A percentile compares a stretch with the other conserved stretches of the same genome.
phyloP scores from a whole-genome alignment of 2,329 filamentous ascomycete species.

The Metarhizium humberi region DNA sequence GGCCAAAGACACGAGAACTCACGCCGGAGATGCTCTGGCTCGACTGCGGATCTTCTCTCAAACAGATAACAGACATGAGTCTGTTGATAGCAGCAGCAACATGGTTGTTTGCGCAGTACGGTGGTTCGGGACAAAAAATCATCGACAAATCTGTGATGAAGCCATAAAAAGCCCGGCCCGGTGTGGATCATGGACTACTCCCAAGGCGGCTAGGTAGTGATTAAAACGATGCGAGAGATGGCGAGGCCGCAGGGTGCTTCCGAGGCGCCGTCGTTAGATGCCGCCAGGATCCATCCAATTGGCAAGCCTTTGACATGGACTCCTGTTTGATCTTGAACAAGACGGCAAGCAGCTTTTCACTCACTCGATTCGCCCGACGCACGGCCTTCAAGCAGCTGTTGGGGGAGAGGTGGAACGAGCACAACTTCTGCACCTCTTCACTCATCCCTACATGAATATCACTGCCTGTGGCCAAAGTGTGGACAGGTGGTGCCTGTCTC shows the following conservation, averaged over 20 bases:
- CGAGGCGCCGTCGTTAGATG: conserved; percentile 14
- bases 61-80: not conserved
- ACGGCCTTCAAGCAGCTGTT: not conserved
- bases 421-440: not conserved
- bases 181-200: conserved; percentile 5
- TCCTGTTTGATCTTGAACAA: conserved; percentile 1
- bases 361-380: not conserved
- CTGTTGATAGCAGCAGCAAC: not conserved
- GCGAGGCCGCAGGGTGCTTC: conserved; percentile 11
- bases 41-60: not conserved
- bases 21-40: not conserved
- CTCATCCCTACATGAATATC: not conserved
- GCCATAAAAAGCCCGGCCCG: conserved; percentile 2
- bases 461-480: not conserved
- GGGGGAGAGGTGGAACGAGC: conserved; percentile 4
- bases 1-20: not conserved
- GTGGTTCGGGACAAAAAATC: not conserved
- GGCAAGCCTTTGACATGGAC: conserved; percentile 3
- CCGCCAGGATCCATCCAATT: conserved; percentile 12
- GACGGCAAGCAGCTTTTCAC: not conserved
- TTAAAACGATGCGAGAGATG: conserved; percentile 4
- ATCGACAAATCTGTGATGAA: not conserved
- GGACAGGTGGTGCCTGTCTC: no score
- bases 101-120: not conserved
- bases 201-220: conserved; percentile 3